Evolutionary conservation across 768 basidiomycete species (phyloP).

Genomic region (Botryobasidium botryosum): DNA sequence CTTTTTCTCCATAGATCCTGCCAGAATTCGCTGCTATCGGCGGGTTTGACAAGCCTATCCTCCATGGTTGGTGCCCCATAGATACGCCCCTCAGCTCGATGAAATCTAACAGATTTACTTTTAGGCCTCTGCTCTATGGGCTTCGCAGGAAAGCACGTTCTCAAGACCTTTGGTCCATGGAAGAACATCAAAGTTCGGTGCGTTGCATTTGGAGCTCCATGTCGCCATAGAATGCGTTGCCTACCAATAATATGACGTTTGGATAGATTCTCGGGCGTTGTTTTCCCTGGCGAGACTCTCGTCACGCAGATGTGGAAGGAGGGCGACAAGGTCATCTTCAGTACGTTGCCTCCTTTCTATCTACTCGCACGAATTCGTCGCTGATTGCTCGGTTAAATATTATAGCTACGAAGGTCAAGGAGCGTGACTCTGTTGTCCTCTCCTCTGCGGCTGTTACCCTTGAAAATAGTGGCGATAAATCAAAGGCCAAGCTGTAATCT

Average conservation of each 20-base stretch:
- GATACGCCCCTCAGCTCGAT: not conserved
- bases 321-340: constrained; percentile 74
- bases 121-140: constrained; percentile 80
- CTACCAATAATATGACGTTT: not conserved
- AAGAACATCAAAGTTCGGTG: constrained; percentile 91
- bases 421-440: constrained; percentile 53
- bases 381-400: not conserved
- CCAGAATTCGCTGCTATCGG: constrained; percentile 89
- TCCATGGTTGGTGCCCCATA: constrained; percentile 34
- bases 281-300: constrained; percentile 91
- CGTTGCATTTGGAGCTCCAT: constrained; percentile 15
- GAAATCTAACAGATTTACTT: constrained; percentile 1
- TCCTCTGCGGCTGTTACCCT: constrained; percentile 73
- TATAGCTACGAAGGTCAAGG: constrained; percentile 76
- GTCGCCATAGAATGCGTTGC: constrained; percentile 4
- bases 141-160: constrained; percentile 79
- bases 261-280: constrained; percentile 69
- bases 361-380: not conserved
- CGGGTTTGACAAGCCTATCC: constrained; percentile 83
- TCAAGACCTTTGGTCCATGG: constrained; percentile 70
- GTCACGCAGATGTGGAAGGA: constrained; percentile 99
- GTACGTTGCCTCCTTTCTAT: constrained; percentile 32
- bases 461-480: constrained; percentile 20
- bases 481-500: constrained; percentile 28
- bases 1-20: constrained; percentile 39